Base-by-base conservation (phyloP, 306 rosid species). In the Echinosophora koreensis region DNA sequence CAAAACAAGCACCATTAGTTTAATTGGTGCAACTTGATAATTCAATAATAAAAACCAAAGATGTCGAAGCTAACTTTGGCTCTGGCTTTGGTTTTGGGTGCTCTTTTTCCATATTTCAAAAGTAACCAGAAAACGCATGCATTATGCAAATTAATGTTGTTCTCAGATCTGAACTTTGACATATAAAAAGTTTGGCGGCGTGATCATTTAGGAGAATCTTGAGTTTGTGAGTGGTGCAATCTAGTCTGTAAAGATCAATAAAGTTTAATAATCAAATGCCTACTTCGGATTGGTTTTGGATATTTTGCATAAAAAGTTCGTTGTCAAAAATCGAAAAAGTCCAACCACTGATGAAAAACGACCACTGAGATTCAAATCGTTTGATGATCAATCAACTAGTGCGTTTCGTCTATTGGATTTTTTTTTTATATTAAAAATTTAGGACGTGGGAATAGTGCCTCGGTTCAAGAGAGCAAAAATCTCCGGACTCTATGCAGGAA, bases 201-300 rank as follows among this genome's bases (percentile, higher is more conserved):
- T 66, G 57, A 58, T 67, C 56, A 62, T 44, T 56, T 74, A 37
- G 41, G 32, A 30, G 42, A 57, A 54, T n/a, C n/a, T 11, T 30
- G 3, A 42, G 47, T 70, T 44, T 69, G 56, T 77, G 72, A 61
- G 66, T 44, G 74, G 74, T 69, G 78, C 84, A 56, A 41, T 76
- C 77, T 76, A 76, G 62, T 51, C 78, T 81, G 85, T 76, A 76
- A 66, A 81, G 73, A 69, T 28, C 44, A 58, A 51, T 39, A 63
- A 74, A 74, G 12, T n/a, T 69, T 56, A 74, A 44, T 69, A 74
- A 74, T 37, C 42, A 74, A 61, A 68, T 1, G 14, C 76, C 17
- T 18, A 14, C 52, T 69, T 47, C 49, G 50, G 56, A 66, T 44
- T 70, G 32, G 37, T 11, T 44, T 59, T 77, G 10, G 75, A 70